These are phyloP conservation scores for Turnera subulata DNA, from an alignment of 345 rosid genomes.

Conservation along the genomic window DNA sequence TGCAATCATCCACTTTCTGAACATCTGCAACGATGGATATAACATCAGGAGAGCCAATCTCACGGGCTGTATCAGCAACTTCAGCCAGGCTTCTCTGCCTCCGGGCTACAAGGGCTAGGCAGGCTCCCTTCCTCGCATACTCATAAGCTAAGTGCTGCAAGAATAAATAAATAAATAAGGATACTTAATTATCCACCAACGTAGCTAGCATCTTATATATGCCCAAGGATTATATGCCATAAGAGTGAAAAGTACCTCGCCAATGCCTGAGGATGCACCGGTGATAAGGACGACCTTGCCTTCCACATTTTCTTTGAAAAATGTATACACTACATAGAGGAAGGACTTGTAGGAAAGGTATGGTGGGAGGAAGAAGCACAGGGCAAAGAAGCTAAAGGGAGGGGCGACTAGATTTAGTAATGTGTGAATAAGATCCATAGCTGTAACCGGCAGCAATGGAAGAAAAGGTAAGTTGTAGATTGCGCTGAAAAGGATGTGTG, in stretches of 20 bases:
- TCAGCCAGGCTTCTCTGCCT: constrained; percentile 38
- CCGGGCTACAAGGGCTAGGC: constrained; percentile 52
- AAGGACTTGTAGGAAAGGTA: constrained; percentile 33
- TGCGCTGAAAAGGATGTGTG: too few species aligned
- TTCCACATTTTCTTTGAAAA: constrained; percentile 34
- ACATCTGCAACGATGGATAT: constrained; percentile 25
- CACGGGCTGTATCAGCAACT: constrained; percentile 34
- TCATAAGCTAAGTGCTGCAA: constrained; percentile 54
- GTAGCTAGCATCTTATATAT: too few species aligned
- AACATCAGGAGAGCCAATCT: constrained; percentile 45
- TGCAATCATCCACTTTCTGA: constrained; percentile 15
- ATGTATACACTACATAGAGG: constrained; percentile 14
- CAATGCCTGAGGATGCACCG: constrained; percentile 71
- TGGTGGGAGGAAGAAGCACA: constrained; percentile 34
- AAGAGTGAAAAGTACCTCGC: constrained; percentile 35
- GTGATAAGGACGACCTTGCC: constrained; percentile 64
- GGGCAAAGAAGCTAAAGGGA: neutral
- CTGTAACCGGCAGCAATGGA: too few species aligned
- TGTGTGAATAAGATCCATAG: neutral
- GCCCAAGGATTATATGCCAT: too few species aligned
- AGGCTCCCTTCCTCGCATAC: constrained; percentile 55
- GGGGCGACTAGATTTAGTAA: neutral
- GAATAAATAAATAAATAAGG: too few species aligned
- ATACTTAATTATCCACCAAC: too few species aligned
- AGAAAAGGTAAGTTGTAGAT: too few species aligned